phyloP scores from a whole-genome alignment of 2,329 filamentous ascomycete species.

The Fusarium caatingaense region DNA sequence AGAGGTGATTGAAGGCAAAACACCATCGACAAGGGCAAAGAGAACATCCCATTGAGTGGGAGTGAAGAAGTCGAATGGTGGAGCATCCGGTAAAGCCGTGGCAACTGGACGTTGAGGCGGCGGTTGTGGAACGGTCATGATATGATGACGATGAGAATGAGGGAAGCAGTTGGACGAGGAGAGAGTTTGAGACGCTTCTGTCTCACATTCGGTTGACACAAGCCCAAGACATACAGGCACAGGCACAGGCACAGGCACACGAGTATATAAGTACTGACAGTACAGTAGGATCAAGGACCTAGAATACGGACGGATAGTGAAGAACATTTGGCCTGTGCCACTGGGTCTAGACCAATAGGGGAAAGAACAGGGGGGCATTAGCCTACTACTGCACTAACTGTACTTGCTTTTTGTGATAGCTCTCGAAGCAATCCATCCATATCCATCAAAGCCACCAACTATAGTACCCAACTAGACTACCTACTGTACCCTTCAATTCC shows the following conservation, averaged over 20 bases:
- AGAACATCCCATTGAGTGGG: constrained; percentile 66
- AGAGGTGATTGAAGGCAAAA: constrained; percentile 68
- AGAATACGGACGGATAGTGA: background rate
- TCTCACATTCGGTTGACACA: constrained; percentile 37
- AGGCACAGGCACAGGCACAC: constrained; percentile 7
- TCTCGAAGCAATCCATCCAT: background rate
- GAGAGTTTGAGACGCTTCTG: constrained; percentile 23
- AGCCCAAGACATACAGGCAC: constrained; percentile 30
- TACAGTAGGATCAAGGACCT: too few species aligned
- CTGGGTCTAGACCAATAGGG: constrained; percentile 1
- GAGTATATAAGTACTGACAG: constrained; percentile 6
- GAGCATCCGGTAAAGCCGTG: constrained; percentile 45
- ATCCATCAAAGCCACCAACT: background rate
- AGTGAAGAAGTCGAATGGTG: constrained; percentile 54
- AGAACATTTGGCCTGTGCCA: constrained; percentile 30
- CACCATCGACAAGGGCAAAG: constrained; percentile 66
- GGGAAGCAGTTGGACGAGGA: constrained; percentile 19
- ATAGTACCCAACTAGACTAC: background rate
- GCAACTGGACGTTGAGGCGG: constrained; percentile 27
- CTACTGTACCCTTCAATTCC: background rate
- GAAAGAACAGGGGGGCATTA: background rate
- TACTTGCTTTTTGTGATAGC: constrained; percentile 4
- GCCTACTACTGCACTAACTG: background rate
- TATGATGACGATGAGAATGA: constrained; percentile 18
- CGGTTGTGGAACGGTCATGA: constrained; percentile 37